Evolutionary conservation across 2,329 filamentous ascomycete genomes (phyloP), one percentile per base, ranked within the genome.

Genomic region (Ramichloridium luteum): DNA sequence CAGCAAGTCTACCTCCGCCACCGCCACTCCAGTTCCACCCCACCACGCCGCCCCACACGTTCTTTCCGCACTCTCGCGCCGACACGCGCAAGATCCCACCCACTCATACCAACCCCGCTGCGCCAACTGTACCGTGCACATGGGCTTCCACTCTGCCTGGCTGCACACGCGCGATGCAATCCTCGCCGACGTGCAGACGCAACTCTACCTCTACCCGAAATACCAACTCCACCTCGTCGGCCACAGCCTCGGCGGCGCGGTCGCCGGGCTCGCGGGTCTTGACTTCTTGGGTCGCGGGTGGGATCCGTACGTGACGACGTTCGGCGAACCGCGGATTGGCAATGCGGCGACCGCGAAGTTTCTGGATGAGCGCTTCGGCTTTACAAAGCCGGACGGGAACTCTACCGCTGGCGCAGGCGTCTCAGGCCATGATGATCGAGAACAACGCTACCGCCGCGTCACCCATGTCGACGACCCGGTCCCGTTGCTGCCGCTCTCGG

Each of bases 161-260:
- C 63, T 69, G 30, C 74, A 77, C 49, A 81, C 86, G 1, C 72
- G 83, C 29, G 60, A 68, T 16, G 60, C 69, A 2, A 72, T 98
- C 16, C 55, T 93, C 11, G 71, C 78, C 0, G 62, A 75, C 16
- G 60, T 98, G 3, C 61, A 72, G 32, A 57, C 61, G 4, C 62
- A 82, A 4, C 62, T 69, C 14, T 53, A 62, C 11, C 59, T 69
- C 25, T 70, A 88, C 49, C 81, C 81, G 0, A 61, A 70, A 14
- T 88, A 92, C 47, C 62, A 74, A 25, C 60, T 96, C 10, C 75
- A 80, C 14, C 65, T 98, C 3, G 74, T 93, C 5, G 90, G 90
- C 0, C 90, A 98, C 55, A 93, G 82, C 30, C 72, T 98, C 0
- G 90, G 90, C 13, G 90, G 90, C 11, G 86, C 90, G 0, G 82